A percentile compares a stretch with the other conserved stretches of the same genome.
phyloP scores from a whole-genome alignment of 495 filamentous ascomycete genomes.

The Cercophora newfieldiana region DNA sequence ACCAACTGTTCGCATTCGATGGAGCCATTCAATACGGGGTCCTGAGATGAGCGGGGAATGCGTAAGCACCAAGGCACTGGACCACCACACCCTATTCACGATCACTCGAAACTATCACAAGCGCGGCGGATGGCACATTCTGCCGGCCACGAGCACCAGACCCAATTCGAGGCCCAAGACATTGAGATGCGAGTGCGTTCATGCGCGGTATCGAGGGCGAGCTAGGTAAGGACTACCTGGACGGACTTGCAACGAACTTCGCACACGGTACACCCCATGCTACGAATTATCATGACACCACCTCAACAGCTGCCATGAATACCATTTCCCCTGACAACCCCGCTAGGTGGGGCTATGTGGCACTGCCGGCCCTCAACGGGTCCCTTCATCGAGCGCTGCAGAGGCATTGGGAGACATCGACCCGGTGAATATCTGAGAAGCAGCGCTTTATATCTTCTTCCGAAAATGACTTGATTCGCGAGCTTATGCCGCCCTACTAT shows the following conservation, averaged over 20 bases:
- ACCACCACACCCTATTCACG: neutral
- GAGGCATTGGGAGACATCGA: neutral
- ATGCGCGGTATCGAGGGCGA: too few relatives aligned
- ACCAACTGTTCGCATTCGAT: slow-evolving; percentile 29
- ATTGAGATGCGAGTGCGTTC: too few relatives aligned
- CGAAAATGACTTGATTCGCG: slow-evolving; percentile 12
- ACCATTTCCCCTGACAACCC: neutral
- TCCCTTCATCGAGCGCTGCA: neutral
- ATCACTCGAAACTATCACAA: neutral
- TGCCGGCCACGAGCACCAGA: neutral
- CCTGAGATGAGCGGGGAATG: slow-evolving; percentile 4
- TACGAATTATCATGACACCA: neutral
- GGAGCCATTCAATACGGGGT: neutral
- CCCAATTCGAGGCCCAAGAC: neutral
- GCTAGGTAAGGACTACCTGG: neutral
- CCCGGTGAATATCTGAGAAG: neutral
- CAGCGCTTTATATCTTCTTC: slow-evolving; percentile 7
- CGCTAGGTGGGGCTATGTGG: neutral
- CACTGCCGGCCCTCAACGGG: neutral
- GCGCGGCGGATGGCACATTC: neutral
- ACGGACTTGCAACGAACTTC: neutral
- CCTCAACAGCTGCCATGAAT: neutral
- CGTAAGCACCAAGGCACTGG: neutral
- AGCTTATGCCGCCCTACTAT: slow-evolving; percentile 17
- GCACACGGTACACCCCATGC: too few relatives aligned